phyloP scores from a whole-genome alignment of 441 rosid genomes.

The Euphorbia schlechtendalii region DNA sequence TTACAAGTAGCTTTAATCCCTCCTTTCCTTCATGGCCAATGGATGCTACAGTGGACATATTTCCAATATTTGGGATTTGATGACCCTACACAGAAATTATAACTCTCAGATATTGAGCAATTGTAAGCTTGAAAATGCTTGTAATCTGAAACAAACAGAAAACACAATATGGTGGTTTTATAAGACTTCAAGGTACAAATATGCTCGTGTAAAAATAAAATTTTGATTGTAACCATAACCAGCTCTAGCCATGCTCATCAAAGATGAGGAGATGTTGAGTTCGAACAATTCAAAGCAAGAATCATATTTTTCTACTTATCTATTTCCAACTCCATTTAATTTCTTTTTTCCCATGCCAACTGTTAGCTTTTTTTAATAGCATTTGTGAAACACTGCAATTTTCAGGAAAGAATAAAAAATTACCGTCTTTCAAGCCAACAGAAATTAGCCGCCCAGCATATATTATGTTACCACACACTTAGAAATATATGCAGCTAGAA shows the following conservation, averaged over 20 bases:
- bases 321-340: background rate
- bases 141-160: background rate
- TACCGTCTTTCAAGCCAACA: conserved; percentile 1
- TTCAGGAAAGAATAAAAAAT: background rate
- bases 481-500: background rate
- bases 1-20: conserved; percentile 67
- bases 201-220: background rate
- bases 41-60: conserved; percentile 47
- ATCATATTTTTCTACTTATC: background rate
- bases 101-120: background rate
- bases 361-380: background rate
- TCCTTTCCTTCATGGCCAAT: conserved; percentile 41
- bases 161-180: background rate
- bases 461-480: background rate
- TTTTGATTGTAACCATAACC: background rate
- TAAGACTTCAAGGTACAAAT: background rate
- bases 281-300: background rate
- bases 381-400: background rate
- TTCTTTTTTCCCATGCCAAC: background rate
- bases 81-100: conserved; percentile 35
- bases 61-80: conserved; percentile 37
- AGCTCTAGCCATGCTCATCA: background rate
- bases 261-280: no score
- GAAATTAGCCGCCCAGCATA: background rate
- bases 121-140: background rate